Evolutionary conservation across 352 stramenopile species (phyloP).

Genomic region (Phytophthora podocarpi): DNA sequence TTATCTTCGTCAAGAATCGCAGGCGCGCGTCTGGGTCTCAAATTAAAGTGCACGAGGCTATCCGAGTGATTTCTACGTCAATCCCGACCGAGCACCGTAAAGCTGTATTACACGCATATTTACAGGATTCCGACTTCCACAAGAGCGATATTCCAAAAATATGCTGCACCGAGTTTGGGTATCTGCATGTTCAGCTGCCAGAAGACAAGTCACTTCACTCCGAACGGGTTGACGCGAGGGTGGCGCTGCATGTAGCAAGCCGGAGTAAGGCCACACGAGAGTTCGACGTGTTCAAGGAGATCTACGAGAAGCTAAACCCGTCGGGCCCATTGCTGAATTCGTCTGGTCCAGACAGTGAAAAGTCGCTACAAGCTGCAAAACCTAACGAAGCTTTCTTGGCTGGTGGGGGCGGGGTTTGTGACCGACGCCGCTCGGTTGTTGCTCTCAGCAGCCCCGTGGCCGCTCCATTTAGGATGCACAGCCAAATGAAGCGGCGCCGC

Average conservation of each 20-base stretch:
- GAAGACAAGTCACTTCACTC: slow-evolving; percentile 27
- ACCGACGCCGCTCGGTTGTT: slow-evolving; percentile 20
- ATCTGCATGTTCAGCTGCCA: slow-evolving; percentile 39
- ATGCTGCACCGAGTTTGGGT: slow-evolving; percentile 31
- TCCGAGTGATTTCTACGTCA: slow-evolving; percentile 36
- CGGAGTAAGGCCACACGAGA: slow-evolving; percentile 26
- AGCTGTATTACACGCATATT: slow-evolving; percentile 29
- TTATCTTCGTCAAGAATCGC: slow-evolving; percentile 38
- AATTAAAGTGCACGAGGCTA: slow-evolving; percentile 44
- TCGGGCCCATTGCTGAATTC: slow-evolving; percentile 6
- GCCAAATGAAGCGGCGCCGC: slow-evolving; percentile 9
- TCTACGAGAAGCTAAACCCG: slow-evolving; percentile 29
- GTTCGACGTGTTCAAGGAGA: slow-evolving; percentile 29
- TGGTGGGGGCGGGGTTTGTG: slow-evolving; percentile 8
- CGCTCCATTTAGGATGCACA: slow-evolving; percentile 1
- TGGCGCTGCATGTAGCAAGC: slow-evolving; percentile 5
- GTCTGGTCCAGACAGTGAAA: slow-evolving; percentile 7
- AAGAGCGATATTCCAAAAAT: slow-evolving; percentile 30
- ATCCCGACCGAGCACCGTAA: slow-evolving; percentile 37
- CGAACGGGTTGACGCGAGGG: slow-evolving; percentile 11
- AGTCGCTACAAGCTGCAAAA: slow-evolving; percentile 23
- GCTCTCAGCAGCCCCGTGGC: slow-evolving; percentile 15
- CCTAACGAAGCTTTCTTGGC: slow-evolving; percentile 33
- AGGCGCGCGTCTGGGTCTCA: slow-evolving; percentile 23
- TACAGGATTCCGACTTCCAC: slow-evolving; percentile 18